Evolutionary conservation across 768 basidiomycete species (phyloP).

Genomic region (Tricholoma flavovirens): DNA sequence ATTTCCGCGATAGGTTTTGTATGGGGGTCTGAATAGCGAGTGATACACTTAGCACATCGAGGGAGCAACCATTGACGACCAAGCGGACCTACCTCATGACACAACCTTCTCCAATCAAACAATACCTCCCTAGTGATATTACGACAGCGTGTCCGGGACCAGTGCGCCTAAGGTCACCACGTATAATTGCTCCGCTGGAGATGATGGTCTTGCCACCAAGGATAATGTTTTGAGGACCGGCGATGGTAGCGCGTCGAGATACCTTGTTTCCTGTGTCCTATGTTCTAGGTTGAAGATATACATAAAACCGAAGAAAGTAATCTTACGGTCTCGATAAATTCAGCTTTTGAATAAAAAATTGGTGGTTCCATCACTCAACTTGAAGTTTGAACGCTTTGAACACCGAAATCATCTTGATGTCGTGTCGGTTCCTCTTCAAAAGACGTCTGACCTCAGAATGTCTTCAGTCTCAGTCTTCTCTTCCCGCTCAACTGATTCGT

Average conservation of each 20-base stretch:
- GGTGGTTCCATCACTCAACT: constrained; percentile 57
- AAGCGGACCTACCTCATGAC: constrained; percentile 64
- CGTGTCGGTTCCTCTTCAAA: constrained; percentile 8
- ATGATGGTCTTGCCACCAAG: constrained; percentile 97
- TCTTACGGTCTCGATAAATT: constrained; percentile 85
- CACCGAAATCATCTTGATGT: constrained; percentile 7
- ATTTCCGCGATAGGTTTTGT: constrained; percentile 84
- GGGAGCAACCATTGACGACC: neutral
- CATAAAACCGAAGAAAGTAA: neutral
- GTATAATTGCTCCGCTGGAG: constrained; percentile 81
- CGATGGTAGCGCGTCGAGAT: constrained; percentile 84
- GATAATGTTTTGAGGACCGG: constrained; percentile 94
- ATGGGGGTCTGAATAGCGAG: constrained; percentile 57
- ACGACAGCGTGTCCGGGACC: constrained; percentile 92
- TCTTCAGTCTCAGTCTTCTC: neutral
- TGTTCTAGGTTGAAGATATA: constrained; percentile 1
- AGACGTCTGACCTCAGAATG: neutral
- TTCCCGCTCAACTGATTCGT: neutral
- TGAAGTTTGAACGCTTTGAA: neutral
- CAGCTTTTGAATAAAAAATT: constrained; percentile 73
- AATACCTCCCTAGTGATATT: constrained; percentile 90
- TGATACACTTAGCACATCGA: neutral
- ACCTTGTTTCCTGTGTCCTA: constrained; percentile 97
- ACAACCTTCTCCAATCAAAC: constrained; percentile 82
- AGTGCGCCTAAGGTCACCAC: constrained; percentile 87